Evolutionary conservation across 2,329 filamentous ascomycete genomes (phyloP).

Genomic region (Cadophora malorum): DNA sequence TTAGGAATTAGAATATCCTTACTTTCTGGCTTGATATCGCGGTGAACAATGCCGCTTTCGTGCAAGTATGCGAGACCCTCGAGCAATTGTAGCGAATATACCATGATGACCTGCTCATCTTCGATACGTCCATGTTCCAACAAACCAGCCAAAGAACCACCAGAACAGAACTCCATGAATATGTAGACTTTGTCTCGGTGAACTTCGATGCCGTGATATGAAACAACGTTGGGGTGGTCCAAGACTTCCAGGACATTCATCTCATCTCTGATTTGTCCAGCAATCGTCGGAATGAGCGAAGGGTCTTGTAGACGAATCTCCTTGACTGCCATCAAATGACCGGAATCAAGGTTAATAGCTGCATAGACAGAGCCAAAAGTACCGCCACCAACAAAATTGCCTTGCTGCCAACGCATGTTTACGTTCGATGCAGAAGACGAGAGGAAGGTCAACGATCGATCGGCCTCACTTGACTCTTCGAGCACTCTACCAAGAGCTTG

Average conservation of each 20-base stretch:
- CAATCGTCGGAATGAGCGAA: constrained; percentile 92
- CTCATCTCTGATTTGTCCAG: constrained; percentile 92
- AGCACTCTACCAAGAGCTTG: constrained; percentile 89
- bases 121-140: constrained; percentile 96
- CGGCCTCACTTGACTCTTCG: constrained; percentile 94
- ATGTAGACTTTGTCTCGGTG: constrained; percentile 99
- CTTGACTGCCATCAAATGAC: constrained; percentile 97
- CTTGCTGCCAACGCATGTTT: constrained; percentile 96
- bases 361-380: constrained; percentile 98
- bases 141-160: constrained; percentile 86
- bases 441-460: constrained; percentile 90
- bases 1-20: constrained; percentile 49
- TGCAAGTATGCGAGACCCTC: constrained; percentile 95
- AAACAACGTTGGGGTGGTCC: constrained; percentile 97
- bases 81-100: constrained; percentile 91
- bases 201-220: constrained; percentile 97
- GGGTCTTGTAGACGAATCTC: constrained; percentile 97
- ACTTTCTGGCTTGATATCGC: constrained; percentile 98
- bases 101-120: constrained; percentile 97
- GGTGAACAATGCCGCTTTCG: constrained; percentile 88
- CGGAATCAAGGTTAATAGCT: constrained; percentile 95
- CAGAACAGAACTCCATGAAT: constrained; percentile 99
- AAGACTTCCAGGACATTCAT: constrained; percentile 96
- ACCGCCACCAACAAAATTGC: constrained; percentile 95
- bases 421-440: constrained; percentile 95